Evolutionary conservation across 768 basidiomycete genomes (phyloP).

Genomic region (Boletus patriciae): DNA sequence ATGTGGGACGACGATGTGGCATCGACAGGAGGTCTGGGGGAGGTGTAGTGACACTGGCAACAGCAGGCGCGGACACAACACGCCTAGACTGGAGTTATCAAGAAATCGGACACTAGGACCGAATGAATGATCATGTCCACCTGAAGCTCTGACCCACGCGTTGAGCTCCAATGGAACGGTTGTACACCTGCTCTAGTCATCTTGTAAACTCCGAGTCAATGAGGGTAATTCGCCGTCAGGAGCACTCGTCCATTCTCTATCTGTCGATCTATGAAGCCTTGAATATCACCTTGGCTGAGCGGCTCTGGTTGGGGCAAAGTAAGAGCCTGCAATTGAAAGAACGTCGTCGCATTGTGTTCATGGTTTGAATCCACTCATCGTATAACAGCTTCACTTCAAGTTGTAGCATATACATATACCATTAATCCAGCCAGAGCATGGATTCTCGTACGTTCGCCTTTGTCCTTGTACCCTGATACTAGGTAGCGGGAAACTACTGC

Average conservation of each 20-base stretch:
- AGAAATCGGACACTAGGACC: constrained; percentile 86
- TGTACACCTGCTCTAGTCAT: constrained; percentile 87
- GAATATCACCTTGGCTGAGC: constrained; percentile 65
- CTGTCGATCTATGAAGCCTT: no score
- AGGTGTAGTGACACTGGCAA: no score
- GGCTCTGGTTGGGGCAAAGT: constrained; percentile 90
- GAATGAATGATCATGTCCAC: constrained; percentile 14
- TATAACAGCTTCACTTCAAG: no score
- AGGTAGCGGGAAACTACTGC: no score
- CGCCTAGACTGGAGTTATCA: constrained; percentile 97
- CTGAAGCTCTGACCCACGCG: constrained; percentile 65
- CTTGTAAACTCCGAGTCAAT: constrained; percentile 21
- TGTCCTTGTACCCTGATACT: no score
- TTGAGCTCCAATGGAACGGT: constrained; percentile 98
- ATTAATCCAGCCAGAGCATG: no score
- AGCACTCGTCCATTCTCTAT: no score
- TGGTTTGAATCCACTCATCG: no score
- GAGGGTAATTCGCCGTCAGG: no score
- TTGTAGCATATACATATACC: no score
- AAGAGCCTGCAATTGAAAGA: no score
- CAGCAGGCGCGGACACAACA: constrained; percentile 23
- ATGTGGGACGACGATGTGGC: constrained; percentile 47
- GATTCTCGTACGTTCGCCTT: no score
- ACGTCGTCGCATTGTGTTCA: constrained; percentile 37
- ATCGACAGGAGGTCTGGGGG: constrained; percentile 20